Percentiles rank a stretch among this genome's conserved stretches.
phyloP scores from a whole-genome alignment of 1,284 basidiomycete genomes.

The Fomitopsis palustris region DNA sequence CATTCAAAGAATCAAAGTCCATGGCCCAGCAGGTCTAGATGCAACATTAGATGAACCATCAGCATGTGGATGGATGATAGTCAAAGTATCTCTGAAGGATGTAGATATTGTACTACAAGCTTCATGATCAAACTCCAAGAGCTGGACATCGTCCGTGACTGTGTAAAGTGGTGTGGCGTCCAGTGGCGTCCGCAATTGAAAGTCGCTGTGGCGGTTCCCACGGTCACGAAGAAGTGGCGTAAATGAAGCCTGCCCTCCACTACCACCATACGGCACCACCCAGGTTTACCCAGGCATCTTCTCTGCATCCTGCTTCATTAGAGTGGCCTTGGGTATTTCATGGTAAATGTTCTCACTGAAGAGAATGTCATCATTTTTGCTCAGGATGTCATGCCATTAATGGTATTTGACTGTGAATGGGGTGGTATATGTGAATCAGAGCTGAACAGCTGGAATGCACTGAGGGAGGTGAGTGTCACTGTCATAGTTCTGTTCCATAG shows the following conservation, averaged over 20 bases:
- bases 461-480: conserved; percentile 16
- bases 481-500: not conserved
- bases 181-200: not conserved
- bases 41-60: too few relatives aligned
- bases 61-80: too few relatives aligned
- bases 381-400: conserved; percentile 12
- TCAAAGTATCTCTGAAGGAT: too few relatives aligned
- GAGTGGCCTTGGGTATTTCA: not conserved
- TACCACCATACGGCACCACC: not conserved
- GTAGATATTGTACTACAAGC: too few relatives aligned
- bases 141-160: too few relatives aligned
- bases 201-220: not conserved
- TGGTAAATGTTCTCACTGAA: conserved; percentile 5
- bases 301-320: not conserved
- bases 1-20: too few relatives aligned
- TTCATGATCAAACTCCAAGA: too few relatives aligned
- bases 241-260: not conserved
- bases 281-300: not conserved
- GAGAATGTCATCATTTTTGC: conserved; percentile 12
- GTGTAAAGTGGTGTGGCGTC: too few relatives aligned
- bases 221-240: not conserved
- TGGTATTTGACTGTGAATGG: conserved; percentile 17
- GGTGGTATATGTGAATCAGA: conserved; percentile 9
- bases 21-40: too few relatives aligned
- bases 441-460: conserved; percentile 18